phyloP scores from a whole-genome alignment of 805 yeast species.

The Lachancea quebecensis region DNA sequence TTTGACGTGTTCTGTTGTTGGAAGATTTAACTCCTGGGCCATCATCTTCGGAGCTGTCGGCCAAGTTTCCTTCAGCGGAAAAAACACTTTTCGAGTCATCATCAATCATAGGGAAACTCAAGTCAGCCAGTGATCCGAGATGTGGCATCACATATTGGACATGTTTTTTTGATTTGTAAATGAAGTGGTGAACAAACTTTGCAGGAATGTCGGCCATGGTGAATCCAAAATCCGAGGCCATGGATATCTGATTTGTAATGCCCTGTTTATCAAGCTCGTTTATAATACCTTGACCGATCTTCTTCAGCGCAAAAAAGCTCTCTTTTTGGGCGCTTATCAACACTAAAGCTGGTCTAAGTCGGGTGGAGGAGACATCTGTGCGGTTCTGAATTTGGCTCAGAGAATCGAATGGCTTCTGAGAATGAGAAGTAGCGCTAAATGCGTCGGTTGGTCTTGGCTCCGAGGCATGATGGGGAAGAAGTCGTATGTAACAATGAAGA shows the following conservation, averaged over 20 bases:
- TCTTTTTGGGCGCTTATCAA: conserved; percentile 57
- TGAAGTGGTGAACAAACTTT: conserved; percentile 63
- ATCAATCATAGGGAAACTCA: conserved; percentile 10
- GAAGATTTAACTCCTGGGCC: not conserved
- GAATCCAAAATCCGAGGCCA: conserved; percentile 32
- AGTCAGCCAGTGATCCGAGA: not conserved
- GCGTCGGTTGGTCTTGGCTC: no score
- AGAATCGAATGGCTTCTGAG: not conserved
- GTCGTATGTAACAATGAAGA: conserved; percentile 70
- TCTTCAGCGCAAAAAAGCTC: conserved; percentile 69
- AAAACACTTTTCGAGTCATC: conserved; percentile 1
- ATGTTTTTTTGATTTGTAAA: conserved; percentile 62
- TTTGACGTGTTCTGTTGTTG: not conserved
- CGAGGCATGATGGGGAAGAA: conserved; percentile 32
- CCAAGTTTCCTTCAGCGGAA: conserved; percentile 1
- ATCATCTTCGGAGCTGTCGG: not conserved
- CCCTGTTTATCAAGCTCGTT: conserved; percentile 33
- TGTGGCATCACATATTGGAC: conserved; percentile 41
- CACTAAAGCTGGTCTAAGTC: conserved; percentile 30
- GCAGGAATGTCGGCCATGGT: conserved; percentile 49
- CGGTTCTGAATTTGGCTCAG: not conserved
- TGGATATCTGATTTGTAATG: conserved; percentile 34
- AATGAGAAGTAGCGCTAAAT: not conserved
- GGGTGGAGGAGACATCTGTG: not conserved
- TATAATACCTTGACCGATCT: conserved; percentile 40